A percentile compares a stretch with the other conserved stretches of the same genome.
Evolutionary conservation across 176 grass and related monocot genomes (phyloP).

Genomic region (Oryza glumipatula): DNA sequence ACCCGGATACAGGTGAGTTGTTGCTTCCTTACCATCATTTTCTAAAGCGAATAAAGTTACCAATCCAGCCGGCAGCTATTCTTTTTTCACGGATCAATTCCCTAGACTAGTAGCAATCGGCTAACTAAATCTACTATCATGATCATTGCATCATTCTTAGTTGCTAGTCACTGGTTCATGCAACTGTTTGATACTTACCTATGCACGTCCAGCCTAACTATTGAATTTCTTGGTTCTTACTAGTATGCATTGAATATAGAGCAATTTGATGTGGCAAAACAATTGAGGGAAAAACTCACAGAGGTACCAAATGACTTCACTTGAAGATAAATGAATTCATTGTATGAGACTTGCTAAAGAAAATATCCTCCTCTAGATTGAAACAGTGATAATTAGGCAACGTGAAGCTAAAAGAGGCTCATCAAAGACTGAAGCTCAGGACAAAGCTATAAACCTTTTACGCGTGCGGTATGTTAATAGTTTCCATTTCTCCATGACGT

Average conservation of each 20-base stretch:
- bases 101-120: neutral
- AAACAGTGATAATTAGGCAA: slow-evolving; percentile 81
- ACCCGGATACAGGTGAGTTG: slow-evolving; percentile 72
- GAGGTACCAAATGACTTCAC: slow-evolving; percentile 56
- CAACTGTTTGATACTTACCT: slow-evolving; percentile 17
- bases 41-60: slow-evolving; percentile 26
- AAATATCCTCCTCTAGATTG: slow-evolving; percentile 56
- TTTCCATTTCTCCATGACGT: slow-evolving; percentile 21
- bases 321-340: slow-evolving; percentile 30
- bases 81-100: neutral
- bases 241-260: slow-evolving; percentile 96
- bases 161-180: neutral
- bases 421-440: slow-evolving; percentile 91
- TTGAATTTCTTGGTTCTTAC: slow-evolving; percentile 37
- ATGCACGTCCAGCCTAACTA: slow-evolving; percentile 26
- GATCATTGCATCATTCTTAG: neutral
- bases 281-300: slow-evolving; percentile 80
- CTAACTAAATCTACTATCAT: neutral
- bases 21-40: slow-evolving; percentile 22
- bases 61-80: neutral
- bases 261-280: slow-evolving; percentile 88
- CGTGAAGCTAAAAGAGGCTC: slow-evolving; percentile 92
- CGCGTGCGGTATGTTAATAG: slow-evolving; percentile 66
- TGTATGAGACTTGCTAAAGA: slow-evolving; percentile 25
- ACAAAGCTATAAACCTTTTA: slow-evolving; percentile 86